These are phyloP conservation scores for Leccinum variicolor DNA, from an alignment of 768 basidiomycete species.

Conservation along the genomic window DNA sequence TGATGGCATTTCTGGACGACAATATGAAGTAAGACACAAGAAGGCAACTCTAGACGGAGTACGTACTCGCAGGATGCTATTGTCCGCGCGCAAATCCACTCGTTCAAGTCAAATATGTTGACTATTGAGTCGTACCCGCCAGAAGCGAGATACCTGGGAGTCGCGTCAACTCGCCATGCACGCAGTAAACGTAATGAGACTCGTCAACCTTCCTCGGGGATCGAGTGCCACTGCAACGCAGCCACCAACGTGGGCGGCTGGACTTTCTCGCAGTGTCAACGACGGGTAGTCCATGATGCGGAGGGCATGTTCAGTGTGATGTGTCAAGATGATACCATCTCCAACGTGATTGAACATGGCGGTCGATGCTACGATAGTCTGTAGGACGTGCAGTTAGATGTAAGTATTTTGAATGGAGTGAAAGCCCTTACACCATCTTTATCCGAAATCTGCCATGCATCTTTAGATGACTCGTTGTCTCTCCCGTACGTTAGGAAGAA, in stretches of 20 bases:
- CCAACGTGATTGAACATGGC: conserved; percentile 76
- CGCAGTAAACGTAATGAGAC: conserved; percentile 4
- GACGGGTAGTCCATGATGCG: conserved; percentile 70
- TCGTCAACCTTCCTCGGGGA: conserved; percentile 63
- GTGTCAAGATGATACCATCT: conserved; percentile 65
- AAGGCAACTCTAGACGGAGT: not conserved
- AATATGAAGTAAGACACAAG: not conserved
- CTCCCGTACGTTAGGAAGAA: conserved; percentile 59
- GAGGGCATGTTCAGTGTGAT: conserved; percentile 60
- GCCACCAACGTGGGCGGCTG: conserved; percentile 78
- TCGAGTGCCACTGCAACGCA: conserved; percentile 74
- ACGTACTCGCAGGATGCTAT: conserved; percentile 81
- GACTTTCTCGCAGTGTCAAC: conserved; percentile 53
- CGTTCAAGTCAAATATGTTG: conserved; percentile 73
- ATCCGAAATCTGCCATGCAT: conserved; percentile 44
- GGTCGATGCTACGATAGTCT: conserved; percentile 55
- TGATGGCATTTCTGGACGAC: conserved; percentile 58
- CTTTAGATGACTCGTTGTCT: conserved; percentile 50
- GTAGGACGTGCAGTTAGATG: not conserved
- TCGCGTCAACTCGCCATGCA: not conserved
- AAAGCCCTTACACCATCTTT: conserved; percentile 23
- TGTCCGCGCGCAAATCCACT: conserved; percentile 77
- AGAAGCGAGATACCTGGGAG: conserved; percentile 65
- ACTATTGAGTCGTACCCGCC: conserved; percentile 83
- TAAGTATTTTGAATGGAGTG: not conserved